Evolutionary conservation across 1,284 basidiomycete genomes (phyloP).

Genomic region (Irpex sp.): DNA sequence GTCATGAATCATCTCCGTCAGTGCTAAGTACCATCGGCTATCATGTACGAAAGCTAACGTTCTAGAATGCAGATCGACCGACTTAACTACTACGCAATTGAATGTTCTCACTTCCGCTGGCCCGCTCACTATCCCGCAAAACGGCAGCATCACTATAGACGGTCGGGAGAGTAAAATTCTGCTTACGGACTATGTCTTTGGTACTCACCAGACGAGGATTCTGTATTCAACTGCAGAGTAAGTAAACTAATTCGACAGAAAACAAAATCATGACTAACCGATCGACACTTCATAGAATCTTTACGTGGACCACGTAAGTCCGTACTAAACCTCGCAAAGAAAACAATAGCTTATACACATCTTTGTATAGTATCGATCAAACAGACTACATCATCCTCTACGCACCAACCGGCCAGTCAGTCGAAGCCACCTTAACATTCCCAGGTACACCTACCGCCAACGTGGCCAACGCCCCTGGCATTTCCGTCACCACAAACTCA

Average conservation of each 20-base stretch:
- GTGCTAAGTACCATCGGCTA: slow-evolving; percentile 8
- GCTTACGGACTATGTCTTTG: slow-evolving; percentile 47
- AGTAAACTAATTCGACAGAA: slow-evolving; percentile 3
- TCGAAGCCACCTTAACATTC: slow-evolving; percentile 41
- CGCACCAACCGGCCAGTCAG: slow-evolving; percentile 37
- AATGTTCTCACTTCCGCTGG: slow-evolving; percentile 41
- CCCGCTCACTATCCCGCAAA: slow-evolving; percentile 33
- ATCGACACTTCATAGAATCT: slow-evolving; percentile 20
- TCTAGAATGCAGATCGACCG: slow-evolving; percentile 1
- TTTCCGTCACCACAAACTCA: slow-evolving; percentile 28
- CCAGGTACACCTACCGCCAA: slow-evolving; percentile 26
- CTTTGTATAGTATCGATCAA: slow-evolving; percentile 30
- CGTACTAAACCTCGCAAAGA: background rate
- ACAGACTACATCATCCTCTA: slow-evolving; percentile 44
- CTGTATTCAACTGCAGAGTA: slow-evolving; percentile 48
- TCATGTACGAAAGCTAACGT: too few relatives aligned
- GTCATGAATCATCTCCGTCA: slow-evolving; percentile 44
- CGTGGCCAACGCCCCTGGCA: slow-evolving; percentile 23
- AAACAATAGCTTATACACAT: background rate
- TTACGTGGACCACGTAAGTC: slow-evolving; percentile 44
- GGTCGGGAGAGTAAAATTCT: slow-evolving; percentile 48
- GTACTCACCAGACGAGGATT: slow-evolving; percentile 30
- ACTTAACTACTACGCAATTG: slow-evolving; percentile 26
- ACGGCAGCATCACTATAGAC: slow-evolving; percentile 37
- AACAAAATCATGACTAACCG: too few relatives aligned